Evolutionary conservation across 169 alveolate genomes (phyloP), one percentile per base, ranked within the genome.

Genomic region (Babesia ovata): DNA sequence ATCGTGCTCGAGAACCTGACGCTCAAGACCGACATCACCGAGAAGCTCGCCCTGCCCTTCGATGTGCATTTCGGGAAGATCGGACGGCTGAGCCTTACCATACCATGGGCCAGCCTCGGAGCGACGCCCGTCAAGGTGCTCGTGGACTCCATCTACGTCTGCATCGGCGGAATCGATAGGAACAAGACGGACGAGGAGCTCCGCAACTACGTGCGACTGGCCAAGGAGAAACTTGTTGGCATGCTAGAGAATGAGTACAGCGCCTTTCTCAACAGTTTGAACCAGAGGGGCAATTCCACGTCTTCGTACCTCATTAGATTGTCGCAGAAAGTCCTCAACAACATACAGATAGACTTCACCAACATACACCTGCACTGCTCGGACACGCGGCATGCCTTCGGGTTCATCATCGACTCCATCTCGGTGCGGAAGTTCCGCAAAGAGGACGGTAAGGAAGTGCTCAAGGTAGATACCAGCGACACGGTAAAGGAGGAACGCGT

Each of bases 21-120:
- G 56, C 83, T 92, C 44, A 92, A 92, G 85, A 89, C 91, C 49
- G 93, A 92, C 58, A 90, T 92, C 70, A 79, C 94, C 24, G 93
- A 87, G 46, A 85, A 66, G 58, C 66, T 88, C 24, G 89, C 87
- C 13, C 75, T 88, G 19, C 93, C 93, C n/a, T 67, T 88, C 33
- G 76, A 85, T 50, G 73, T 86, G 14, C 86, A 85, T 36, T 88
- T 83, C 59, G 96, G 96, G 4, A 86, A 79, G 66, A 88, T 92
- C 48, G 94, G 93, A n/a, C 69, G 91, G 48, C 75, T 92, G 58
- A 88, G 79, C 19, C 84, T 92, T 45, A 91, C 77, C 45, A 90
- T 92, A 22, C 94, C 96, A 69, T 92, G 96, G 96, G 81, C 93
- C 22, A 86, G 91, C 57, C 75, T 92, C 58, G 94, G 94, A 39